Percentiles rank a stretch among this genome's conserved stretches.
These are phyloP conservation scores for Ambrosia hybrid DNA, from an alignment of 140 eudicot species.

Conservation along the genomic window DNA sequence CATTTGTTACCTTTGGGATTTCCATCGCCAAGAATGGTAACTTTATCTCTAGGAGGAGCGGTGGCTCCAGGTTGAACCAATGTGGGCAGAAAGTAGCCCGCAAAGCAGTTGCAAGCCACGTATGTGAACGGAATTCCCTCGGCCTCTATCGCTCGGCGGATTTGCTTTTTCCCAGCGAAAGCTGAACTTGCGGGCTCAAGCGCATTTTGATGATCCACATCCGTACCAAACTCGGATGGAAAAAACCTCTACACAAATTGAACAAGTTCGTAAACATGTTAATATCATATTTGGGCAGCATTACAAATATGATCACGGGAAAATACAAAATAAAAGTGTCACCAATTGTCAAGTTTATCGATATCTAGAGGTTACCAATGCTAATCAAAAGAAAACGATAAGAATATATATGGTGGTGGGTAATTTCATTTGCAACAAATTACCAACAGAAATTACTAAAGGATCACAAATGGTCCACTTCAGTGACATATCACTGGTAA, in stretches of 20 bases:
- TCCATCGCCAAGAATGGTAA: conserved; percentile 65
- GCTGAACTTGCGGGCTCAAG: conserved; percentile 66
- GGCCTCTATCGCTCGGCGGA: conserved; percentile 65
- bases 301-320: not conserved
- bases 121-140: conserved; percentile 65
- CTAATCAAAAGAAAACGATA: no score
- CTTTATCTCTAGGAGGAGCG: conserved; percentile 71
- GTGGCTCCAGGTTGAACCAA: conserved; percentile 60
- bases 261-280: not conserved
- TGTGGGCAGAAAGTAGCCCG: conserved; percentile 64
- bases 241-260: conserved; percentile 56
- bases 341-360: no score
- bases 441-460: no score
- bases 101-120: conserved; percentile 56
- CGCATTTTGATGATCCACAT: conserved; percentile 61
- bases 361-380: no score
- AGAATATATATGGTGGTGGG: no score
- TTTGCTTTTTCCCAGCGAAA: conserved; percentile 40
- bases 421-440: no score
- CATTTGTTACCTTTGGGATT: conserved; percentile 54
- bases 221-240: conserved; percentile 85
- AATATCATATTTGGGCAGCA: not conserved
- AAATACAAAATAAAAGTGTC: no score
- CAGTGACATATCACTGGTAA: no score
- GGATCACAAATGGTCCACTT: no score